These are phyloP conservation scores for Penicillium chermesinum DNA, from an alignment of 495 filamentous ascomycete species.

Conservation along the genomic window DNA sequence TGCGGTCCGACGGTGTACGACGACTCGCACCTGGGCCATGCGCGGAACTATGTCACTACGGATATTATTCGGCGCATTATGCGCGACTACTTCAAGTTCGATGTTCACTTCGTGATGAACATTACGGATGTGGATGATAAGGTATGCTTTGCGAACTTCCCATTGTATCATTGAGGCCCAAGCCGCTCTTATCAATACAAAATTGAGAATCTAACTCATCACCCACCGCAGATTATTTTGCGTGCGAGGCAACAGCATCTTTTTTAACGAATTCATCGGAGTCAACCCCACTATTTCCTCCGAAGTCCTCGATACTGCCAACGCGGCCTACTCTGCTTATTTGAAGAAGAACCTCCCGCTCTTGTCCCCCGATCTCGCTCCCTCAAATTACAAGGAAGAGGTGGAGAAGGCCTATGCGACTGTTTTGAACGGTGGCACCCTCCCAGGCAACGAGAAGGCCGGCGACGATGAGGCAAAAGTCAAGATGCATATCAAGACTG, in stretches of 20 bases:
- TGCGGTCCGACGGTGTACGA: slow-evolving; percentile 95
- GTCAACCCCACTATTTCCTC: slow-evolving; percentile 44
- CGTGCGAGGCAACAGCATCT: slow-evolving; percentile 74
- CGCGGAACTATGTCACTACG: slow-evolving; percentile 88
- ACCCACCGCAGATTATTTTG: slow-evolving; percentile 65
- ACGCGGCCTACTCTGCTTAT: slow-evolving; percentile 66
- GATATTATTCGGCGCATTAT: slow-evolving; percentile 90
- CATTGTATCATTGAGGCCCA: too few relatives aligned
- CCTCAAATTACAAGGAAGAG: slow-evolving; percentile 47
- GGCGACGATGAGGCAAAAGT: slow-evolving; percentile 79
- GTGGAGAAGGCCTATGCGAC: slow-evolving; percentile 57
- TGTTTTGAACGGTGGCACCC: slow-evolving; percentile 46
- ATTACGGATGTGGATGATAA: slow-evolving; percentile 94
- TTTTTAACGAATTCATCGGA: slow-evolving; percentile 50
- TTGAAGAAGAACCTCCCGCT: slow-evolving; percentile 70
- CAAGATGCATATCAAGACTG: slow-evolving; percentile 89
- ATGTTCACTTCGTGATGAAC: slow-evolving; percentile 93
- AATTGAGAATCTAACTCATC: not conserved
- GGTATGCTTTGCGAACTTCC: slow-evolving; percentile 33
- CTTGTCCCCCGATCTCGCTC: slow-evolving; percentile 39
- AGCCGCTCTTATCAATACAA: too few relatives aligned
- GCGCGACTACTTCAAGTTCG: slow-evolving; percentile 77
- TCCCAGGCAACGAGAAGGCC: slow-evolving; percentile 57
- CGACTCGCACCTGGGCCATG: slow-evolving; percentile 84
- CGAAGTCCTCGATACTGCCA: slow-evolving; percentile 50